A percentile compares a stretch with the other conserved stretches of the same genome.
Evolutionary conservation across 805 yeast genomes (phyloP).

Genomic region (Blastobotrys mokoenaii): DNA sequence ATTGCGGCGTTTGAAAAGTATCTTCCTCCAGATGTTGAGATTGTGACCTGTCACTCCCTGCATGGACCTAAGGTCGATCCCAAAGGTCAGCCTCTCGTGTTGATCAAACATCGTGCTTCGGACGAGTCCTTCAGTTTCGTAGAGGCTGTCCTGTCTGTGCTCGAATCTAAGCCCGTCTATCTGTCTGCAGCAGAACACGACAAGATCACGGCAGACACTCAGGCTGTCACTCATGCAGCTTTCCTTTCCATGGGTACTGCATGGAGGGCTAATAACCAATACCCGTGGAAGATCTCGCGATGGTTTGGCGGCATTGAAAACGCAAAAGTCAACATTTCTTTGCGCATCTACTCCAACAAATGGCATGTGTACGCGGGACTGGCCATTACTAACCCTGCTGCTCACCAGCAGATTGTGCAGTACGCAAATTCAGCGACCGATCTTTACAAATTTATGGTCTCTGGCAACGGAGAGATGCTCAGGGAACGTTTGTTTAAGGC

Average conservation of each 20-base stretch:
- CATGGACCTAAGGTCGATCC: slow-evolving; percentile 92
- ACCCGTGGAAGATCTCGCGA: slow-evolving; percentile 80
- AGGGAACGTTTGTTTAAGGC: slow-evolving; percentile 54
- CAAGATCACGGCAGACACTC: slow-evolving; percentile 93
- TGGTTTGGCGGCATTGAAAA: slow-evolving; percentile 95
- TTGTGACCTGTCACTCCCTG: slow-evolving; percentile 80
- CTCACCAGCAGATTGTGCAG: slow-evolving; percentile 84
- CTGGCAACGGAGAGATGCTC: slow-evolving; percentile 52
- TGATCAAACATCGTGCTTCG: slow-evolving; percentile 65
- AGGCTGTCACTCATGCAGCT: slow-evolving; percentile 97
- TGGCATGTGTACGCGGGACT: slow-evolving; percentile 99
- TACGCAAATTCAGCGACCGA: slow-evolving; percentile 81
- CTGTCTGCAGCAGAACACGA: slow-evolving; percentile 87
- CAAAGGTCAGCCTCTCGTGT: slow-evolving; percentile 85
- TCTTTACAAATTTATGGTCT: slow-evolving; percentile 74
- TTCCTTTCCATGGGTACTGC: slow-evolving; percentile 95
- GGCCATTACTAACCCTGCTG: slow-evolving; percentile 92
- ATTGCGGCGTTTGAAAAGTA: slow-evolving; percentile 71
- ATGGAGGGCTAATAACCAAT: slow-evolving; percentile 74
- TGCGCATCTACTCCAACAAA: slow-evolving; percentile 84
- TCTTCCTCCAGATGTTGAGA: slow-evolving; percentile 72
- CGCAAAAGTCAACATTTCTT: slow-evolving; percentile 87
- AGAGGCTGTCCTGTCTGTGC: slow-evolving; percentile 55
- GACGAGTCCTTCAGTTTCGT: slow-evolving; percentile 53
- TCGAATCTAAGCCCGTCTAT: slow-evolving; percentile 68